Evolutionary conservation across 1,139 yeast species (phyloP).

Genomic region (Geotrichum citri-aurantii): DNA sequence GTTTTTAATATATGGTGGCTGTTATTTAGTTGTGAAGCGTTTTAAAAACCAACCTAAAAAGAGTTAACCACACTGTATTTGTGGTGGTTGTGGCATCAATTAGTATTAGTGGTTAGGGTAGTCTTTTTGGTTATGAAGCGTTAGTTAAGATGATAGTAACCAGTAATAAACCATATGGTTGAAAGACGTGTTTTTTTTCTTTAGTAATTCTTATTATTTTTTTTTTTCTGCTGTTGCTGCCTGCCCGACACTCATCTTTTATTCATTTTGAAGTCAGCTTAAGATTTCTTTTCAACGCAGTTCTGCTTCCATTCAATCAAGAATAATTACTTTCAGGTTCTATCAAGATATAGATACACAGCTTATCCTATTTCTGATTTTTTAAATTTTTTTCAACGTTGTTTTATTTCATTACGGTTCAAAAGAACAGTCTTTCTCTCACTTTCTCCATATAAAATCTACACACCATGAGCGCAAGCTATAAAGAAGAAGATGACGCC

Average conservation of each 20-base stretch:
- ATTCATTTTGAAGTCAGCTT: neutral
- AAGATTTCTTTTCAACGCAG: no score
- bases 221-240: neutral
- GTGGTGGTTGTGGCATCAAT: neutral
- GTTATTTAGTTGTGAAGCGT: no score
- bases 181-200: neutral
- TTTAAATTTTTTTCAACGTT: no score
- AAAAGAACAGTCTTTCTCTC: neutral
- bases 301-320: no score
- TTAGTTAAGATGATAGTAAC: neutral
- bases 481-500: constrained; percentile 16
- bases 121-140: neutral
- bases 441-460: neutral
- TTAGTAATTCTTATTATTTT: neutral
- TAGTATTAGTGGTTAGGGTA: neutral
- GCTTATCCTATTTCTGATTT: no score
- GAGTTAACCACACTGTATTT: no score
- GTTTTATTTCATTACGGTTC: neutral
- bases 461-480: constrained; percentile 6
- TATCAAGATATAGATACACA: no score
- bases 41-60: no score
- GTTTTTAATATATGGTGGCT: no score
- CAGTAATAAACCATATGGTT: neutral
- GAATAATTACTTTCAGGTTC: no score
- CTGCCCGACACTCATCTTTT: no score